These are phyloP conservation scores for Euptelea pleiosperma DNA, from an alignment of 164 flowering plant species.

Conservation along the genomic window DNA sequence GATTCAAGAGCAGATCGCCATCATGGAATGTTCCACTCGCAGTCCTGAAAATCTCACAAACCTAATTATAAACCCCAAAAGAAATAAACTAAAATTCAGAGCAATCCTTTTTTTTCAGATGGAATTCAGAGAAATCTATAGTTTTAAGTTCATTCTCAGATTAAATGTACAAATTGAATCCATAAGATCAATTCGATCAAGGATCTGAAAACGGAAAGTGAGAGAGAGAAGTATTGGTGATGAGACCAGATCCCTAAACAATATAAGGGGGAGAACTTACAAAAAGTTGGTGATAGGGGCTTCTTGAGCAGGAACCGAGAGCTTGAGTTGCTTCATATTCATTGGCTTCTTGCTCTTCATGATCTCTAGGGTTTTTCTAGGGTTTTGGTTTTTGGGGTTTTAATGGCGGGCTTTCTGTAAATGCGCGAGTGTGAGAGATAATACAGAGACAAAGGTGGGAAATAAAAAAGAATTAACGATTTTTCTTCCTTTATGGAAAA, in stretches of 20 bases:
- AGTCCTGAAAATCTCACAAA: constrained; percentile 45
- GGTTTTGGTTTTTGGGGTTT: not conserved
- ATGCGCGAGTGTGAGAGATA: not conserved
- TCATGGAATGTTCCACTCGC: constrained; percentile 98
- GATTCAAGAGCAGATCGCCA: constrained; percentile 88
- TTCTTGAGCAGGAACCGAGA: constrained; percentile 88
- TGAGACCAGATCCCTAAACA: too few relatives aligned
- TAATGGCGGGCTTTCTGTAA: constrained; percentile 7
- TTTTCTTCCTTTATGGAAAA: not conserved
- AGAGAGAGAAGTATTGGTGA: too few relatives aligned
- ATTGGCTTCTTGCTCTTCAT: constrained; percentile 82
- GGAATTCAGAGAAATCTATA: too few relatives aligned
- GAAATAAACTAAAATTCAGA: not conserved
- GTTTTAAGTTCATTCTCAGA: too few relatives aligned
- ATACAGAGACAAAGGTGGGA: not conserved
- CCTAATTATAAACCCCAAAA: not conserved
- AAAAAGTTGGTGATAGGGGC: constrained; percentile 71
- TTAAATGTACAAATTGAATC: too few relatives aligned
- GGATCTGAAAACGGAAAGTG: not conserved
- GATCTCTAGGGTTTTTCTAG: constrained; percentile 9
- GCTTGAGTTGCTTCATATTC: constrained; percentile 87
- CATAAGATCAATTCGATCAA: not conserved
- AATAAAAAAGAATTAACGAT: not conserved
- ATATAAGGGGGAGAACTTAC: too few relatives aligned
- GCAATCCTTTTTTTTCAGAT: too few relatives aligned